Conservation (phyloP, 371 early-diverging fungal genomes). For the Saksenaea vasiformis region DNA sequence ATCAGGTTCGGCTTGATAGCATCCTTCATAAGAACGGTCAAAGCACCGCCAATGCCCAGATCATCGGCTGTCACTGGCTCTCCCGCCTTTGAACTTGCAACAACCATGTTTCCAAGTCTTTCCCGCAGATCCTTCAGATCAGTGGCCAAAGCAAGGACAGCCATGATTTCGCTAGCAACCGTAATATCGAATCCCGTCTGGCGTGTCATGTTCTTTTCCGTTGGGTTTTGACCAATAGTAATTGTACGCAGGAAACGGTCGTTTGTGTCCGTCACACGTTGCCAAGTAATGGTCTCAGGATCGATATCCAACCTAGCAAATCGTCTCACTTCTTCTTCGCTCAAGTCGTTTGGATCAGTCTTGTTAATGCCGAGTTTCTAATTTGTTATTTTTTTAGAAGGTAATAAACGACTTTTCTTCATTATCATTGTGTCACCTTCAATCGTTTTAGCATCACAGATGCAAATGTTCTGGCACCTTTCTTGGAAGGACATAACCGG, state of each 20-base stretch:
- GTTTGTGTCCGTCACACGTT: conserved; percentile 92
- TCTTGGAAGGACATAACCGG: conserved; percentile 83
- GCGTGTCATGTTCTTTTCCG: conserved; percentile 82
- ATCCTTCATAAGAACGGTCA: conserved; percentile 94
- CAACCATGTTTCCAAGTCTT: conserved; percentile 92
- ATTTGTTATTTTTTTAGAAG: not conserved
- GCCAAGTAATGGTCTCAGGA: conserved; percentile 87
- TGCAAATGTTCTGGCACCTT: conserved; percentile 76
- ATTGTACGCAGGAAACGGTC: conserved; percentile 90
- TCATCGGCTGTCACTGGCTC: conserved; percentile 93
- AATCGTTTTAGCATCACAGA: conserved; percentile 88
- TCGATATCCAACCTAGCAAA: conserved; percentile 92
- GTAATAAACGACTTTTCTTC: conserved; percentile 14
- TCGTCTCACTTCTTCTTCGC: conserved; percentile 66
- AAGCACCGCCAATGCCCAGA: conserved; percentile 89
- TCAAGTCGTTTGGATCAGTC: conserved; percentile 72
- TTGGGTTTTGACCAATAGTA: conserved; percentile 78
- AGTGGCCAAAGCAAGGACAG: conserved; percentile 87
- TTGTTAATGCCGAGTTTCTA: conserved; percentile 78
- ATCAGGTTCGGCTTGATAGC: conserved; percentile 95
- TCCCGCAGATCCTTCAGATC: conserved; percentile 86
- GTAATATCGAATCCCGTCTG: conserved; percentile 93
- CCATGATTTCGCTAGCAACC: conserved; percentile 95
- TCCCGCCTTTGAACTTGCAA: conserved; percentile 80
- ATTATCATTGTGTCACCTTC: conserved; percentile 22